A percentile compares a stretch with the other conserved stretches of the same genome.
These are phyloP conservation scores for Aspergillus sp. DNA, from an alignment of 2,329 filamentous ascomycete species.

Conservation along the genomic window DNA sequence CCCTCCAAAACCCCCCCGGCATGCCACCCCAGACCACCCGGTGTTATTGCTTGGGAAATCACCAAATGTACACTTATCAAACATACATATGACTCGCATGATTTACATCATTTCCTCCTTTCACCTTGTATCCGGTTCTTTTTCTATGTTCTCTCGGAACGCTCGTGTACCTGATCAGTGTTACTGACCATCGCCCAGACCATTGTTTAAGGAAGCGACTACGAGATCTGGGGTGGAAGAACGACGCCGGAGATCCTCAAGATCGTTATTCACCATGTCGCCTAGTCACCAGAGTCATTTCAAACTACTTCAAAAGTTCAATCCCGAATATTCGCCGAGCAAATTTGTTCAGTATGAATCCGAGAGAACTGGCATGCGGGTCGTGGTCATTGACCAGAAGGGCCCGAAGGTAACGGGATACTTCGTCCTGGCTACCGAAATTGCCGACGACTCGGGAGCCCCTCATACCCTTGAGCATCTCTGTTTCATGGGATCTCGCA, in stretches of 20 bases:
- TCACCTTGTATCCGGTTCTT: neutral
- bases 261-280: constrained; percentile 52
- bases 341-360: constrained; percentile 95
- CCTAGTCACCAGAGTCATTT: constrained; percentile 60
- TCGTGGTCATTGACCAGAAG: constrained; percentile 85
- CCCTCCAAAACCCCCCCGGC: neutral
- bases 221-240: constrained; percentile 13
- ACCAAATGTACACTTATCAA: neutral
- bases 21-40: neutral
- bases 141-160: neutral
- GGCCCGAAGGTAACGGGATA: constrained; percentile 95
- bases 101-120: neutral
- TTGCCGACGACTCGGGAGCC: constrained; percentile 93
- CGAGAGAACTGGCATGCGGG: constrained; percentile 87
- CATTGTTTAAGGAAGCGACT: constrained; percentile 20
- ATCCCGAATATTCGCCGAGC: constrained; percentile 84
- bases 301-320: constrained; percentile 80
- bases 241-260: constrained; percentile 8
- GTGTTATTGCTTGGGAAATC: neutral
- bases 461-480: constrained; percentile 84
- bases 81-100: neutral
- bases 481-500: constrained; percentile 87
- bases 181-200: constrained; percentile 24
- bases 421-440: constrained; percentile 94
- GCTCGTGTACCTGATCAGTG: neutral